A percentile compares a stretch with the other conserved stretches of the same genome.
Evolutionary conservation across 2,329 filamentous ascomycete genomes (phyloP).

Genomic region (Cladophialophora carrionii): DNA sequence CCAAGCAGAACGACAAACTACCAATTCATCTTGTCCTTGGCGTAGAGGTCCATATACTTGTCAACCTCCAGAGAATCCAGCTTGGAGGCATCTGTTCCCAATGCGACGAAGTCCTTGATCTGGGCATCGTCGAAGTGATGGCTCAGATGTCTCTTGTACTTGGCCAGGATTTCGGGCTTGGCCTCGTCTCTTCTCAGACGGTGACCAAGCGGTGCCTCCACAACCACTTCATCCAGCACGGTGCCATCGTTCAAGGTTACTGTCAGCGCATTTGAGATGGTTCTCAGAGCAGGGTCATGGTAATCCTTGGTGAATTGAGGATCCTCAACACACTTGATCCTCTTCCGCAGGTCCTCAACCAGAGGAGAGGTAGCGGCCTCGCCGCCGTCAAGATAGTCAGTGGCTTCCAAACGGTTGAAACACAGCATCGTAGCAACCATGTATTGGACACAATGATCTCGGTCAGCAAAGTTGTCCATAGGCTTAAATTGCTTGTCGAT

Average conservation of each 20-base stretch:
- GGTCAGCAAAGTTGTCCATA: conserved; percentile 99
- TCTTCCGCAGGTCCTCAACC: conserved; percentile 87
- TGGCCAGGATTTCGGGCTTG: conserved; percentile 93
- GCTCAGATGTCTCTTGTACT: conserved; percentile 89
- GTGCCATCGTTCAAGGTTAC: conserved; percentile 95
- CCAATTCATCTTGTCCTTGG: conserved; percentile 57
- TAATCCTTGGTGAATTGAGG: conserved; percentile 93
- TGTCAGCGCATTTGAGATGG: conserved; percentile 95
- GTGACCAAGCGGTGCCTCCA: conserved; percentile 94
- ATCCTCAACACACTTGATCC: conserved; percentile 96
- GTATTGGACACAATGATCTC: conserved; percentile 99
- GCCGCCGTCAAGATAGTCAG: conserved; percentile 88
- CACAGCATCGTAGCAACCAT: conserved; percentile 96
- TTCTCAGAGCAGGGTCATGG: conserved; percentile 89
- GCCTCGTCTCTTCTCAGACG: conserved; percentile 89
- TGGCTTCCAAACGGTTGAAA: conserved; percentile 89
- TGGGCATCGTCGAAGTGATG: conserved; percentile 77
- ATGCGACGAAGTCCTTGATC: conserved; percentile 79
- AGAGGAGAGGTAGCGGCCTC: conserved; percentile 89
- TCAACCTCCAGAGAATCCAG: conserved; percentile 84
- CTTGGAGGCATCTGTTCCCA: conserved; percentile 74
- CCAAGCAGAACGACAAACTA: conserved; percentile 26
- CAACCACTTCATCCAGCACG: conserved; percentile 82
- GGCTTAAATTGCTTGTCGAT: conserved; percentile 99
- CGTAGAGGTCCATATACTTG: conserved; percentile 88